A percentile compares a stretch with the other conserved stretches of the same genome.
phyloP scores from a whole-genome alignment of 2,329 filamentous ascomycete genomes.

The Coniochaeta ligniaria region DNA sequence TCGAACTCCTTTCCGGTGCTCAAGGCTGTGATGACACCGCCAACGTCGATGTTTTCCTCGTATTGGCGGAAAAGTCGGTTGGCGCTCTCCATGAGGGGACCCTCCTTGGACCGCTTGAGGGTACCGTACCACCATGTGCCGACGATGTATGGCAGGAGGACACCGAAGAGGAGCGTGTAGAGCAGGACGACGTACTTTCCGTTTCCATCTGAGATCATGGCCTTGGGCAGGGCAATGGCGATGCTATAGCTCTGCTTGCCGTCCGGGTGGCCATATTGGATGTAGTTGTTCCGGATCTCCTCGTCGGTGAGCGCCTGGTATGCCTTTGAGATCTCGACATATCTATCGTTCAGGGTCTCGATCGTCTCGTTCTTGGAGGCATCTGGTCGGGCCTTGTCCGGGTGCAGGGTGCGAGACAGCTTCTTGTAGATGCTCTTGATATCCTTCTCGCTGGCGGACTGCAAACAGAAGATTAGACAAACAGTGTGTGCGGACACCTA shows the following conservation, averaged over 20 bases:
- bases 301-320: conserved; percentile 98
- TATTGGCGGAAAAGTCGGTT: conserved; percentile 94
- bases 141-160: conserved; percentile 85
- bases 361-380: conserved; percentile 80
- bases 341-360: conserved; percentile 77
- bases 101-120: conserved; percentile 87
- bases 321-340: conserved; percentile 93
- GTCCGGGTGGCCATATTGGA: conserved; percentile 92
- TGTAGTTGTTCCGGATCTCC: conserved; percentile 93
- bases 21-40: conserved; percentile 71
- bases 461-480: conserved; percentile 3
- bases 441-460: conserved; percentile 78
- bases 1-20: conserved; percentile 85
- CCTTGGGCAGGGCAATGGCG: conserved; percentile 88
- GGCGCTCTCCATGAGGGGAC: conserved; percentile 85
- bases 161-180: conserved; percentile 81
- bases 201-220: conserved; percentile 87
- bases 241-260: conserved; percentile 98
- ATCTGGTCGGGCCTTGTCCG: conserved; percentile 86
- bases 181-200: conserved; percentile 91
- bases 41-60: conserved; percentile 73
- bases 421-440: conserved; percentile 90
- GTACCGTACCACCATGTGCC: conserved; percentile 99
- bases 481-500: background rate
- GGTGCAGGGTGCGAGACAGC: conserved; percentile 80